Evolutionary conservation across 176 grass and related monocot species (phyloP).

Genomic region (Phoenix dactylifera): DNA sequence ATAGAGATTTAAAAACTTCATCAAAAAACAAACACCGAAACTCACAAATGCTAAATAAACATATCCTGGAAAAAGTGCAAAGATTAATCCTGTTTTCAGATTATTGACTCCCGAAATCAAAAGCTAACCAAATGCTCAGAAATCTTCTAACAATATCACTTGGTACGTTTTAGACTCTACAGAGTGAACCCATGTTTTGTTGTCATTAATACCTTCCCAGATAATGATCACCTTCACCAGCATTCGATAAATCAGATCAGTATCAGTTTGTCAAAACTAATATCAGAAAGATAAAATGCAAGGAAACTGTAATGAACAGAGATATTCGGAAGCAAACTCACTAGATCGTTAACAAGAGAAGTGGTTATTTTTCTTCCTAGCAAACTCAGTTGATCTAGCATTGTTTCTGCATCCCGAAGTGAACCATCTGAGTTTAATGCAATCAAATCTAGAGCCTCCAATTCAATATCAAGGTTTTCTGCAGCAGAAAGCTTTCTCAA

Average conservation of each 20-base stretch:
- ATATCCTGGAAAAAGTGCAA: too few species aligned
- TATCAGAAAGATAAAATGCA: background rate
- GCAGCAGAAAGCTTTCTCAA: conserved; percentile 59
- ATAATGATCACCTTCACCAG: background rate
- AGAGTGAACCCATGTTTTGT: too few species aligned
- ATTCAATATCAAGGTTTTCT: conserved; percentile 76
- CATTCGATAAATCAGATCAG: background rate
- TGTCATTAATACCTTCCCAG: background rate
- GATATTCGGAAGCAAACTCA: conserved; percentile 28
- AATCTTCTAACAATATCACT: too few species aligned
- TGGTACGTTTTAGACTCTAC: too few species aligned
- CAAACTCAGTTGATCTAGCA: conserved; percentile 94
- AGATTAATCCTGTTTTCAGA: too few species aligned
- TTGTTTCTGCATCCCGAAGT: conserved; percentile 88
- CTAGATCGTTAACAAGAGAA: conserved; percentile 83
- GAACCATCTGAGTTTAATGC: conserved; percentile 83
- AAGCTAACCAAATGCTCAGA: too few species aligned
- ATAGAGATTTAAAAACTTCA: too few species aligned
- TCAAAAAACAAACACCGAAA: too few species aligned
- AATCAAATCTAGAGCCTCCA: conserved; percentile 85
- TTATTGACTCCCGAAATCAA: too few species aligned
- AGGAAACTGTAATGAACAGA: background rate
- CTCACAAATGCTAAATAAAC: too few species aligned
- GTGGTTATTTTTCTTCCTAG: conserved; percentile 82
- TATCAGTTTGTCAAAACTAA: background rate